Conservation (phyloP, 257 asterid genomes). For the Leptodermis oblonga region DNA sequence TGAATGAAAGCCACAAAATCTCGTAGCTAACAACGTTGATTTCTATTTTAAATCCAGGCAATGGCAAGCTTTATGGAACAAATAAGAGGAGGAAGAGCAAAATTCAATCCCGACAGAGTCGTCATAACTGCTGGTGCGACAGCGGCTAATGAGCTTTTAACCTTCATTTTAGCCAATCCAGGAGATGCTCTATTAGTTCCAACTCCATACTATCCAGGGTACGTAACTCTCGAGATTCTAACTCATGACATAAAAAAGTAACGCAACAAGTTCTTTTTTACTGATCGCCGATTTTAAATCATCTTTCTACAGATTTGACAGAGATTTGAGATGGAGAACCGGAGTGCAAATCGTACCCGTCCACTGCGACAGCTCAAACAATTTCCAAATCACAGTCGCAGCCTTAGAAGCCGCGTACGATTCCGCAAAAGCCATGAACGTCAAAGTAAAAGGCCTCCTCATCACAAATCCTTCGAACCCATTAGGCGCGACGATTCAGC, state of each 20-base stretch:
- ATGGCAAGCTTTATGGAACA: conserved; percentile 91
- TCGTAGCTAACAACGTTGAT: background rate
- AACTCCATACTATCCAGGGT: conserved; percentile 98
- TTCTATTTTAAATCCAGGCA: conserved; percentile 42
- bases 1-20: background rate
- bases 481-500: conserved; percentile 39
- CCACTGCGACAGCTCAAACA: conserved; percentile 44
- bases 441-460: conserved; percentile 38
- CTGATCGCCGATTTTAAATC: no score
- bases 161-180: conserved; percentile 76
- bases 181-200: conserved; percentile 89
- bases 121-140: conserved; percentile 97
- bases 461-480: conserved; percentile 55
- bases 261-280: no score
- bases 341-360: conserved; percentile 43
- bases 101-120: conserved; percentile 64
- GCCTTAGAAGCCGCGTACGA: conserved; percentile 40
- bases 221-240: no score
- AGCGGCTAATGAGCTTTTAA: conserved; percentile 77
- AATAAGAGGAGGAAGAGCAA: conserved; percentile 75
- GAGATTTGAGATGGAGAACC: conserved; percentile 58
- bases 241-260: no score
- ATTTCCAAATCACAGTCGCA: conserved; percentile 27
- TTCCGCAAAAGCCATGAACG: conserved; percentile 29
- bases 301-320: conserved; percentile 33